phyloP scores from a whole-genome alignment of 352 stramenopile species.

The Phytophthora uliginosa region DNA sequence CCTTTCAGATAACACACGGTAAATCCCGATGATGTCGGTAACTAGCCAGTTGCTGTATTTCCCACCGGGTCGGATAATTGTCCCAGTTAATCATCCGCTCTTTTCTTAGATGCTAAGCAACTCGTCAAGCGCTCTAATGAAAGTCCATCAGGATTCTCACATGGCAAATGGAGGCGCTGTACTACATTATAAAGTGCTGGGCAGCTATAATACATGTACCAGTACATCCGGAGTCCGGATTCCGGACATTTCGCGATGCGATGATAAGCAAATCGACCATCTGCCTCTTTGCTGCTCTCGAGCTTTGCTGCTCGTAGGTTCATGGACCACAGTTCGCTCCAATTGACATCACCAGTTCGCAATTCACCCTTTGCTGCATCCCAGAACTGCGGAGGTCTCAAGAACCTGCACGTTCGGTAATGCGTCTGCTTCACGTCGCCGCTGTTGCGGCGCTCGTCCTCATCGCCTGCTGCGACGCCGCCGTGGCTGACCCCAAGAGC shows the following conservation, averaged over 20 bases:
- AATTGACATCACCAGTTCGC: neutral
- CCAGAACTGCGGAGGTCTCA: neutral
- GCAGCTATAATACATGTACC: no score
- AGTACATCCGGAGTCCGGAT: no score
- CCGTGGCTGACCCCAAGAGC: conserved; percentile 8
- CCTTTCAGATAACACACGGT: no score
- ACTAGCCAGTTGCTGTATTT: no score
- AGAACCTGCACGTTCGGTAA: neutral
- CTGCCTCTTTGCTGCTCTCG: conserved; percentile 11
- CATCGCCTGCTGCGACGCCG: conserved; percentile 9
- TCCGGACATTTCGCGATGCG: conserved; percentile 10
- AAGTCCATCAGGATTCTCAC: no score
- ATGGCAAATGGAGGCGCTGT: no score
- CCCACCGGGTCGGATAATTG: no score
- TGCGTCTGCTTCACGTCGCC: conserved; percentile 18
- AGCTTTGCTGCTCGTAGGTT: conserved; percentile 11
- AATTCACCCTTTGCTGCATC: conserved; percentile 2
- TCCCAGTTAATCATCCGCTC: no score
- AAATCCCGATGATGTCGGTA: no score
- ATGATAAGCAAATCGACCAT: conserved; percentile 31
- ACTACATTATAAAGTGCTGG: no score
- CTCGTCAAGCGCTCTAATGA: no score
- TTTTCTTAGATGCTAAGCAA: no score
- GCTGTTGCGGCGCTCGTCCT: conserved; percentile 12
- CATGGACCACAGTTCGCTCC: neutral